A percentile compares a stretch with the other conserved stretches of the same genome.
Conservation (phyloP, 163 green algal species). For the Scenedesmus sp. region DNA sequence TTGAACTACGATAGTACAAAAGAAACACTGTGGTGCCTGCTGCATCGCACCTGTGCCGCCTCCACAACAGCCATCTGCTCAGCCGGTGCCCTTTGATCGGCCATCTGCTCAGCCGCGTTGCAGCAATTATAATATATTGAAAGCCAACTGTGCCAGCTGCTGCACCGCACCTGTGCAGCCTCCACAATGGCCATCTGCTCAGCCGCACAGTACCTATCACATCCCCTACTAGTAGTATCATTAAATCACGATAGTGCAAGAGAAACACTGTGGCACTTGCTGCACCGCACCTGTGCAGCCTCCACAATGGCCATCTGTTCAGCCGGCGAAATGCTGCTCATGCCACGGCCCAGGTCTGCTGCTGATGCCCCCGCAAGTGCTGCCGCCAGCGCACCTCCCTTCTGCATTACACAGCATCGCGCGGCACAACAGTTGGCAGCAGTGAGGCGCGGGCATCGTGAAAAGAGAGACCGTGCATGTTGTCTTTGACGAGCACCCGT, state of each 20-base stretch:
- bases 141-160: too few relatives aligned
- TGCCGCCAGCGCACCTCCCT: not conserved
- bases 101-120: not conserved
- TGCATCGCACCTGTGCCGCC: not conserved
- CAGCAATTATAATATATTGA: too few relatives aligned
- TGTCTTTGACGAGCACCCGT: too few relatives aligned
- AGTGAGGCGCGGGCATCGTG: not conserved
- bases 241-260: too few relatives aligned
- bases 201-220: not conserved
- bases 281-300: not conserved
- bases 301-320: not conserved
- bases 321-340: not conserved
- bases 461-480: not conserved
- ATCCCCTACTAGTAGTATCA: too few relatives aligned
- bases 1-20: too few relatives aligned
- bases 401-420: not conserved
- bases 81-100: not conserved
- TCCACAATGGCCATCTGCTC: constrained; percentile 1
- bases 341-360: not conserved
- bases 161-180: not conserved
- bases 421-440: too few relatives aligned
- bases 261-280: too few relatives aligned
- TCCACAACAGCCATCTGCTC: not conserved
- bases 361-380: not conserved
- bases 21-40: not conserved